These are phyloP conservation scores for Boletellus sp. DNA, from an alignment of 1,284 basidiomycete species.

Conservation along the genomic window DNA sequence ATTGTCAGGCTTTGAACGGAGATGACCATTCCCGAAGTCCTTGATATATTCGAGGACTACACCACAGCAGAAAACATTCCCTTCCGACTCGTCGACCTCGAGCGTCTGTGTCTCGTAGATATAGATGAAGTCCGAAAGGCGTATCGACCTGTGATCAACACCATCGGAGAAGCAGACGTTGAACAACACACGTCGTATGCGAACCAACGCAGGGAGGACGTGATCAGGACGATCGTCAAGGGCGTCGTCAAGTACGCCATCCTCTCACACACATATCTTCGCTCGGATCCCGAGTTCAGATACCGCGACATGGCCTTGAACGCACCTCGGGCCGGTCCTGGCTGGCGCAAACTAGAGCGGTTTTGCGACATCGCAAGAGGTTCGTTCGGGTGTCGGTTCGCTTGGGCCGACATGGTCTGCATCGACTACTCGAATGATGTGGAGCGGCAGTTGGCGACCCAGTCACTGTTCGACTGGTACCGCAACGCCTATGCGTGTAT, in stretches of 20 bases:
- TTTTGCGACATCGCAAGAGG: constrained; percentile 11
- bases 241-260: constrained; percentile 20
- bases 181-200: constrained; percentile 24
- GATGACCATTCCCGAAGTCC: constrained; percentile 17
- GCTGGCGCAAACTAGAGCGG: constrained; percentile 14
- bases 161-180: constrained; percentile 19
- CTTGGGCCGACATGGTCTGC: constrained; percentile 20
- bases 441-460: constrained; percentile 4
- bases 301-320: constrained; percentile 9
- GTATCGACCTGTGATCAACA: constrained; percentile 12
- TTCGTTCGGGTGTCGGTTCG: constrained; percentile 16
- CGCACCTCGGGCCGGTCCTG: not conserved
- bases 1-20: too few relatives aligned
- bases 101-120: constrained; percentile 10
- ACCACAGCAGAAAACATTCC: constrained; percentile 9
- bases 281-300: constrained; percentile 1
- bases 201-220: constrained; percentile 22
- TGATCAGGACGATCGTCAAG: constrained; percentile 21
- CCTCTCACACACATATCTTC: constrained; percentile 17
- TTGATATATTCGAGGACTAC: constrained; percentile 11
- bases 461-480: constrained; percentile 17
- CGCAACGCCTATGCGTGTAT: constrained; percentile 23
- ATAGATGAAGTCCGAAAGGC: constrained; percentile 2
- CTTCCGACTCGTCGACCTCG: constrained; percentile 14
- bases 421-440: not conserved